phyloP scores from a whole-genome alignment of 176 grass and related monocot species.

The Elaeis guineensis region DNA sequence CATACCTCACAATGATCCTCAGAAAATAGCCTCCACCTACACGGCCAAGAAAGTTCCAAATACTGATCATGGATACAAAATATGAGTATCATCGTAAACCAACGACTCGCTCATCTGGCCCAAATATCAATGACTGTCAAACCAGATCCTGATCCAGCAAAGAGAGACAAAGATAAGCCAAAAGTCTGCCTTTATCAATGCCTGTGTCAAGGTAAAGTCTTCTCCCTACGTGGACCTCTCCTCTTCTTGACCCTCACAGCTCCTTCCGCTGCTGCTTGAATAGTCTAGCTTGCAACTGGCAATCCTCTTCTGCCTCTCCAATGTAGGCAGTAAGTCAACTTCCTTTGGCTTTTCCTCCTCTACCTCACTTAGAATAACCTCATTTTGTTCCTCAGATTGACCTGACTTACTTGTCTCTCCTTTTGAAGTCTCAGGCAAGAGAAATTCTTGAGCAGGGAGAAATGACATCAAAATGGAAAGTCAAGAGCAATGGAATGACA shows the following conservation, averaged over 20 bases:
- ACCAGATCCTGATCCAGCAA: conserved; percentile 63
- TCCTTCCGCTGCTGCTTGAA: conserved; percentile 61
- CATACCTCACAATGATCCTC: conserved; percentile 85
- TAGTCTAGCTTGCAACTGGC: conserved; percentile 50
- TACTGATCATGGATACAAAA: conserved; percentile 87
- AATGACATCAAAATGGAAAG: conserved; percentile 45
- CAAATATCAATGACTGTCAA: conserved; percentile 78
- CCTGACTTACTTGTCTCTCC: conserved; percentile 48
- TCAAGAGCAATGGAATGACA: conserved; percentile 50
- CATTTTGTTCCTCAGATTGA: conserved; percentile 35
- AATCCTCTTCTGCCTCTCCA: conserved; percentile 59
- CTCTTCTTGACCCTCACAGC: conserved; percentile 54
- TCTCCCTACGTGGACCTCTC: conserved; percentile 56
- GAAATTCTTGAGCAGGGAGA: conserved; percentile 50
- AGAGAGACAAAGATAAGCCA: conserved; percentile 91
- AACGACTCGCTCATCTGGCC: conserved; percentile 94
- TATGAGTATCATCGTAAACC: conserved; percentile 48
- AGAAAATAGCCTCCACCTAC: conserved; percentile 84
- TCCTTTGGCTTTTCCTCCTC: conserved; percentile 69
- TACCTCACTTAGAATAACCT: conserved; percentile 65
- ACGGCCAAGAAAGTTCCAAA: conserved; percentile 93
- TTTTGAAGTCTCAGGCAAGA: conserved; percentile 34
- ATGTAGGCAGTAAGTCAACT: conserved; percentile 45
- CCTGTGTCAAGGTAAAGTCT: conserved; percentile 80
- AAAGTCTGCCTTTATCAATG: conserved; percentile 84